Percentiles rank a stretch among this genome's conserved stretches.
Conservation (phyloP, 768 basidiomycete species). For the Mycena alexandri region DNA sequence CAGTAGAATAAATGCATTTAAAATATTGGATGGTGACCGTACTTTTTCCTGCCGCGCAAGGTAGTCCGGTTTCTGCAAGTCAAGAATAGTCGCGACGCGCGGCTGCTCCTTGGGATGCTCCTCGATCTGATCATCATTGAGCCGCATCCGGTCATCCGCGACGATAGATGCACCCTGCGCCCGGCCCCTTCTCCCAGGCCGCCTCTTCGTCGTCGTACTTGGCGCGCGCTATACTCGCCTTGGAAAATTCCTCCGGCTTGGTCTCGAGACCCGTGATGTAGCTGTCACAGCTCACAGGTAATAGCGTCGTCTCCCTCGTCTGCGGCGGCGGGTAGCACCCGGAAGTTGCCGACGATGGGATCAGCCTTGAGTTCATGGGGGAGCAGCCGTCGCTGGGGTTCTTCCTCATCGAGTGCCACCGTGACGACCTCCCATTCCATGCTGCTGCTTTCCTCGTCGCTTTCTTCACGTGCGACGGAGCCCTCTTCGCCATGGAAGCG, state of each 20-base stretch:
- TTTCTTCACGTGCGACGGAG: not conserved
- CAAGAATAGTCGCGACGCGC: slow-evolving; percentile 17
- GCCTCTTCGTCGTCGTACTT: slow-evolving; percentile 1
- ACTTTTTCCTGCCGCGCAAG: too few relatives aligned
- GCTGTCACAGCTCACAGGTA: slow-evolving; percentile 23
- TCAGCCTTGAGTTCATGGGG: slow-evolving; percentile 7
- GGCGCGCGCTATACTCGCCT: slow-evolving; percentile 10
- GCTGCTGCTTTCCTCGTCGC: slow-evolving; percentile 9
- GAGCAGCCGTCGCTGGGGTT: slow-evolving; percentile 17
- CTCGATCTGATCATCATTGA: slow-evolving; percentile 13
- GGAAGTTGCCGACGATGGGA: not conserved
- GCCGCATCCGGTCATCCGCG: not conserved
- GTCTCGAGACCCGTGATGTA: slow-evolving; percentile 22
- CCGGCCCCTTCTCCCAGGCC: slow-evolving; percentile 2
- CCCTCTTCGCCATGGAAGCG: slow-evolving; percentile 18
- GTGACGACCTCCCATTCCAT: slow-evolving; percentile 22
- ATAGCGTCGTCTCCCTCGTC: slow-evolving; percentile 22
- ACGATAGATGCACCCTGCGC: not conserved
- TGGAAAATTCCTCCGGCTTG: slow-evolving; percentile 15
- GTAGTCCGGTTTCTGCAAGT: slow-evolving; percentile 8
- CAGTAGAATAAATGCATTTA: too few relatives aligned
- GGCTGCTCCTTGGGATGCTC: slow-evolving; percentile 16
- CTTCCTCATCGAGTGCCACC: not conserved
- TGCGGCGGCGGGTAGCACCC: not conserved
- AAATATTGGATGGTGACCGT: too few relatives aligned